These are phyloP conservation scores for Cicer arietinum DNA, from an alignment of 306 rosid species.

Conservation along the genomic window DNA sequence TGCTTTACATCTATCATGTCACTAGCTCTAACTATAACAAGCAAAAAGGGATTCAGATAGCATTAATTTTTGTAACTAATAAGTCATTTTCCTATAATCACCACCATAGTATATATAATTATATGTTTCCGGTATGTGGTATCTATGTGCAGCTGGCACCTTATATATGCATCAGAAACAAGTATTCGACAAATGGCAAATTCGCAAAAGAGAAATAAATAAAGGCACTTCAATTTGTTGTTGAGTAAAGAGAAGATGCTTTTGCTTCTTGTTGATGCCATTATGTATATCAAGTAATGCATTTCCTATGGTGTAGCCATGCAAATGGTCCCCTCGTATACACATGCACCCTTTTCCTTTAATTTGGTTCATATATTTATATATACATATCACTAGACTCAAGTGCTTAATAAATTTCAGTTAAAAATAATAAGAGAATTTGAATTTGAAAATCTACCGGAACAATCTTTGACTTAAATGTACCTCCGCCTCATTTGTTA, in stretches of 20 bases:
- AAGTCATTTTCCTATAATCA: slow-evolving; percentile 57
- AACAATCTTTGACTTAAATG: too few relatives aligned
- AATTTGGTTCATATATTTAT: slow-evolving; percentile 42
- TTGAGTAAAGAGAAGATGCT: slow-evolving; percentile 53
- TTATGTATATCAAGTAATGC: slow-evolving; percentile 49
- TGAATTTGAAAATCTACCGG: too few relatives aligned
- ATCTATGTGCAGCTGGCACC: slow-evolving; percentile 66
- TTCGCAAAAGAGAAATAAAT: slow-evolving; percentile 44
- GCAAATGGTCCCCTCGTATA: slow-evolving; percentile 82
- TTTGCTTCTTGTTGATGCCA: slow-evolving; percentile 46
- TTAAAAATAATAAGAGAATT: too few relatives aligned
- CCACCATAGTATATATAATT: slow-evolving; percentile 41
- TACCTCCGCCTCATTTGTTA: too few relatives aligned
- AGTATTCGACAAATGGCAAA: slow-evolving; percentile 58
- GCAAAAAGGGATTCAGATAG: slow-evolving; percentile 44
- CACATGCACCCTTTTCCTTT: slow-evolving; percentile 25
- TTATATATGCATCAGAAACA: slow-evolving; percentile 48
- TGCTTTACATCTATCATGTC: slow-evolving; percentile 57
- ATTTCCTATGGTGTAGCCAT: slow-evolving; percentile 52
- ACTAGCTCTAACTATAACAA: slow-evolving; percentile 44
- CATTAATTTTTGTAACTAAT: slow-evolving; percentile 50
- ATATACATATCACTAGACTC: neutral
- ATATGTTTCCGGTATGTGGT: slow-evolving; percentile 55
- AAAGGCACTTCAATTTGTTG: slow-evolving; percentile 31
- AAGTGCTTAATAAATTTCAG: too few relatives aligned